Base-by-base conservation (phyloP, 441 rosid genomes). In the Croton setiger region DNA sequence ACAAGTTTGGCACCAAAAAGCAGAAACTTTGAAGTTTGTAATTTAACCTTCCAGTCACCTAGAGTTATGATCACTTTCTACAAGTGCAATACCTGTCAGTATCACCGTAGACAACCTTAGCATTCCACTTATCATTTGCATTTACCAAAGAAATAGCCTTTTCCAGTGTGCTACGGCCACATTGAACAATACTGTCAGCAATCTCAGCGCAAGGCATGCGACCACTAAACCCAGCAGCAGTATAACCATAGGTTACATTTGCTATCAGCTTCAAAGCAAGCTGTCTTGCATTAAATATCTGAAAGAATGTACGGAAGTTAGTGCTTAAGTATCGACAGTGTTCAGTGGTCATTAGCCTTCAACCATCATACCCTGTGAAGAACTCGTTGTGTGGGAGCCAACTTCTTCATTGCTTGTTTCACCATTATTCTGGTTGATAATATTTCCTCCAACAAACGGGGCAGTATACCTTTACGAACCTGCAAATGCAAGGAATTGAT, bases 121-220 rank as follows among this genome's bases (percentile, higher is more conserved):
- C 96, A 4, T 79, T 88, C 98, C 97, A 94, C 18, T 76, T 84
- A 21, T 86, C 86, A 77, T 86, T 84, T 72, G 86, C 86, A 81
- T 87, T 88, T 70, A 92, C 88, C 59, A 84, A 82, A 23, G 91
- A 82, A 73, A 95, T 92, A 74, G 99, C 98, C 68, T 78, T 89
- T 74, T 94, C 98, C 60, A 91, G 88, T 43, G 97, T 94, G 78
- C 85, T 79, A 71, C 98, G 98, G 73, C 98, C 97, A 83, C 97
- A 91, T 69, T 94, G 97, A 76, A 94, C 98, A 64, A 94, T 94
- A 70, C 97, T 94, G 79, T 94, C 98, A 58, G 98, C 97, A 87
- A 94, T 87, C 88, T 94, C 97, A 51, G 97, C 96, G 85, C 97
- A 94, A 51, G 98, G 98, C 98, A 94, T 94, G 73, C 98, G 98